Evolutionary conservation across 305 asterid genomes (phyloP), one percentile per base, ranked within the genome.

Genomic region (Fraxinus baroniana): DNA sequence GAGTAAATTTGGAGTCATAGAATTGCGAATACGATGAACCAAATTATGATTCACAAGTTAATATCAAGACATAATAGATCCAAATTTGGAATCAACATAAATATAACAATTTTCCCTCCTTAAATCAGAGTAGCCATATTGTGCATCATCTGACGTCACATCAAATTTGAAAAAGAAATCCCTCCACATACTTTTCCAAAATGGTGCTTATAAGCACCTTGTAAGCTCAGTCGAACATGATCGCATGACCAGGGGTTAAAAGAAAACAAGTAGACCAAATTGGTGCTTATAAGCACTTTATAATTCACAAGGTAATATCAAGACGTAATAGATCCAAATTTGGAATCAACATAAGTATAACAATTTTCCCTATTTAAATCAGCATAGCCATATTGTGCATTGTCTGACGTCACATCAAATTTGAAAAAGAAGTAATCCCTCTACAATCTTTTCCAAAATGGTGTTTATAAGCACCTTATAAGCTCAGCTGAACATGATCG

Each of bases 361-460:
- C 32, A 60, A 75, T 15, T 74, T 12, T 36, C 26, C 74, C 37
- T 73, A 28, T 15, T 26, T 22, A 24, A 78, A 66, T 33, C 79
- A 82, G 60, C 46, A n/a, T 83, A 49, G 66, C 44, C 52, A 70
- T 37, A 66, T 39, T 46, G 24, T 13, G 78, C 30, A 75, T 76
- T 60, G 64, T 75, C 49, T 44, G 39, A 57, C 13, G 66, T 46
- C 52, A 33, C 26, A 17, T n/a, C 70, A 76, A 60, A 13, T 46
- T 66, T 7, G 60, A 76, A 52, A 52, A 52, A 17, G 64, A 52
- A 52, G n/a, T 39, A 46, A 46, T 5, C 9, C 64, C 28, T 57
- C 68, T 57, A 18, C 26, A 57, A 1, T 1, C 26, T 57, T 57
- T 7, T n/a, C 68, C 22, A 57, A 20, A 18, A 57, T n/a, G 68